phyloP scores from a whole-genome alignment of 352 stramenopile species.

The Lagenidium giganteum region DNA sequence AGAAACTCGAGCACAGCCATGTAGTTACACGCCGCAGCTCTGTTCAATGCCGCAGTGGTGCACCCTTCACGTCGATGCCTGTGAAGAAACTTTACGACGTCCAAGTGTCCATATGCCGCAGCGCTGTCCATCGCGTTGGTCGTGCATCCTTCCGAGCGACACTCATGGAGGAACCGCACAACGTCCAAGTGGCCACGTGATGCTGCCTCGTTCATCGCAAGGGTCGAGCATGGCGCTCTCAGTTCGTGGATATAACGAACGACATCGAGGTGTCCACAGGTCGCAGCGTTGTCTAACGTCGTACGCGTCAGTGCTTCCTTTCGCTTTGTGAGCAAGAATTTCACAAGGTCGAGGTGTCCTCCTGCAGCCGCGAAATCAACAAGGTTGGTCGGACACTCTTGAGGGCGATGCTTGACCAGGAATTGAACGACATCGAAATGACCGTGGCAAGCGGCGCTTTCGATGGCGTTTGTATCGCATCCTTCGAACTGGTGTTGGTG shows the following conservation, averaged over 20 bases:
- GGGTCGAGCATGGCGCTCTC: slow-evolving; percentile 43
- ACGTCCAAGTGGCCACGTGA: slow-evolving; percentile 17
- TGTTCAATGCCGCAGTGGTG: slow-evolving; percentile 8
- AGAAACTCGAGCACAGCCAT: slow-evolving; percentile 16
- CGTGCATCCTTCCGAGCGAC: slow-evolving; percentile 25
- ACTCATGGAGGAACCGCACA: slow-evolving; percentile 20
- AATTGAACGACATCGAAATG: slow-evolving; percentile 60
- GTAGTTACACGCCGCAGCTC: slow-evolving; percentile 7
- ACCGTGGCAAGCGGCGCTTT: slow-evolving; percentile 64
- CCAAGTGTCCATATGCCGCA: slow-evolving; percentile 22
- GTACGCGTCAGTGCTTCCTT: slow-evolving; percentile 45
- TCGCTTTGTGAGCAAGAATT: slow-evolving; percentile 51
- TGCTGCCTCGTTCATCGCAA: slow-evolving; percentile 14
- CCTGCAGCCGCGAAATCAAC: slow-evolving; percentile 68
- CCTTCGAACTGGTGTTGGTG: slow-evolving; percentile 50
- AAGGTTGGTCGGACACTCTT: slow-evolving; percentile 22
- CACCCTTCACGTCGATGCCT: slow-evolving; percentile 8
- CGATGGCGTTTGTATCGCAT: slow-evolving; percentile 56
- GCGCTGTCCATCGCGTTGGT: slow-evolving; percentile 32
- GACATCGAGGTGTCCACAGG: slow-evolving; percentile 43
- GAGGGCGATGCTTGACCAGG: slow-evolving; percentile 40
- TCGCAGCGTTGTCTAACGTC: slow-evolving; percentile 58
- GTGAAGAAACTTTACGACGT: slow-evolving; percentile 24
- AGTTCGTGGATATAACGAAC: slow-evolving; percentile 53
- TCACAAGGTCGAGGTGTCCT: slow-evolving; percentile 42